Conservation (phyloP, 2,329 filamentous ascomycete species). For the Penicillium sp. region DNA sequence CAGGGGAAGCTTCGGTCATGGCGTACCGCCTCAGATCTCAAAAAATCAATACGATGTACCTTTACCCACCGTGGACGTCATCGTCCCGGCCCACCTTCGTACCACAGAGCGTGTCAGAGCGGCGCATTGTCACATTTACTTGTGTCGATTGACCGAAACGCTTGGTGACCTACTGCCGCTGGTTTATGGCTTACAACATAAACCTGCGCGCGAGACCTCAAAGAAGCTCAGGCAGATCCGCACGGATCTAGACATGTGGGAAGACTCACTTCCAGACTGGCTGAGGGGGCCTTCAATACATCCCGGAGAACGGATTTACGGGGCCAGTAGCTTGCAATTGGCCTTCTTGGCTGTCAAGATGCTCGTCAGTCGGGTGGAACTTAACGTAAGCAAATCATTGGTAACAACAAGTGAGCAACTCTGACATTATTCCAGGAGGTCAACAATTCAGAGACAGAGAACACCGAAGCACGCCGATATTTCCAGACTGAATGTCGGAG, state of each 20-base stretch:
- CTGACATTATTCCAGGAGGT: constrained; percentile 38
- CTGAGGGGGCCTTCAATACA: constrained; percentile 37
- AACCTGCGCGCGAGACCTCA: constrained; percentile 45
- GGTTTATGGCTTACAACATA: constrained; percentile 49
- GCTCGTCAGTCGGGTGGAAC: constrained; percentile 50
- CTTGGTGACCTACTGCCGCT: constrained; percentile 49
- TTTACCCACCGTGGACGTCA: constrained; percentile 49
- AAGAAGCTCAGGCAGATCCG: constrained; percentile 49
- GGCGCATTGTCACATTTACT: constrained; percentile 54
- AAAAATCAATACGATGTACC: constrained; percentile 60
- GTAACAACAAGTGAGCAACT: neutral
- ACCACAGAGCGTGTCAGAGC: constrained; percentile 47
- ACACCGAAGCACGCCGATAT: constrained; percentile 52
- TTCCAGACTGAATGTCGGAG: constrained; percentile 50
- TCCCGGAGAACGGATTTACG: constrained; percentile 39
- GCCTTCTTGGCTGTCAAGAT: constrained; percentile 50
- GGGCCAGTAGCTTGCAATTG: constrained; percentile 48
- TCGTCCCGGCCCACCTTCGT: constrained; percentile 39
- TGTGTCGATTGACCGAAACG: constrained; percentile 54
- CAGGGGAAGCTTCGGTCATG: constrained; percentile 58
- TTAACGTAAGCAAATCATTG: constrained; percentile 40
- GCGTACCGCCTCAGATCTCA: constrained; percentile 56
- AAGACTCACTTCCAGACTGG: constrained; percentile 49
- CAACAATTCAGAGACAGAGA: constrained; percentile 44
- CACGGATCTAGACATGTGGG: constrained; percentile 49